Percentiles rank a stretch among this genome's conserved stretches.
These are phyloP conservation scores for Pichia gijzeniarum DNA, from an alignment of 805 yeast species.

Conservation along the genomic window DNA sequence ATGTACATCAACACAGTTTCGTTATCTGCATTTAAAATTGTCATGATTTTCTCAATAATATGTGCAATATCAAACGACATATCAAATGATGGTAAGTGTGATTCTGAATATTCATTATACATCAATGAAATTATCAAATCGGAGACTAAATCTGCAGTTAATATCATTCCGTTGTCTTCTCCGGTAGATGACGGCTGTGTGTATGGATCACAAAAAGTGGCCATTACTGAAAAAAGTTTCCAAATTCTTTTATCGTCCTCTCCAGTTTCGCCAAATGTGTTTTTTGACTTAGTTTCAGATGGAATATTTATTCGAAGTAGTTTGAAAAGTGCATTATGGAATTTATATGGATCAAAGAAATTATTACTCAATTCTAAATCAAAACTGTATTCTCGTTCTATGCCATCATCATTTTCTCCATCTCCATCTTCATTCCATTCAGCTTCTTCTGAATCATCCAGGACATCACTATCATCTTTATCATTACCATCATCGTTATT, in stretches of 20 bases:
- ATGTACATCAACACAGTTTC: slow-evolving; percentile 36
- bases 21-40: slow-evolving; percentile 36
- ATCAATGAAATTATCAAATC: slow-evolving; percentile 43
- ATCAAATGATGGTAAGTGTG: slow-evolving; percentile 30
- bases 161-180: slow-evolving; percentile 35
- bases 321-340: slow-evolving; percentile 28
- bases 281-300: slow-evolving; percentile 15
- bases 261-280: too few species aligned
- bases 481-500: not conserved
- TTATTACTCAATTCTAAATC: slow-evolving; percentile 17
- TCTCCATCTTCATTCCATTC: not conserved
- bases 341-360: slow-evolving; percentile 19
- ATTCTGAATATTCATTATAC: slow-evolving; percentile 11
- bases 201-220: slow-evolving; percentile 50
- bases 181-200: slow-evolving; percentile 66
- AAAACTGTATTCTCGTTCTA: slow-evolving; percentile 17
- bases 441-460: not conserved
- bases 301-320: slow-evolving; percentile 22
- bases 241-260: slow-evolving; percentile 13
- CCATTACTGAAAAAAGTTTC: slow-evolving; percentile 25
- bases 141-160: slow-evolving; percentile 52
- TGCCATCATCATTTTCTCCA: slow-evolving; percentile 6
- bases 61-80: slow-evolving; percentile 27
- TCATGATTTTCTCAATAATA: slow-evolving; percentile 34
- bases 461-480: not conserved